A percentile compares a stretch with the other conserved stretches of the same genome.
Conservation (phyloP, 768 basidiomycete genomes). For the Mrakia blollopis region DNA sequence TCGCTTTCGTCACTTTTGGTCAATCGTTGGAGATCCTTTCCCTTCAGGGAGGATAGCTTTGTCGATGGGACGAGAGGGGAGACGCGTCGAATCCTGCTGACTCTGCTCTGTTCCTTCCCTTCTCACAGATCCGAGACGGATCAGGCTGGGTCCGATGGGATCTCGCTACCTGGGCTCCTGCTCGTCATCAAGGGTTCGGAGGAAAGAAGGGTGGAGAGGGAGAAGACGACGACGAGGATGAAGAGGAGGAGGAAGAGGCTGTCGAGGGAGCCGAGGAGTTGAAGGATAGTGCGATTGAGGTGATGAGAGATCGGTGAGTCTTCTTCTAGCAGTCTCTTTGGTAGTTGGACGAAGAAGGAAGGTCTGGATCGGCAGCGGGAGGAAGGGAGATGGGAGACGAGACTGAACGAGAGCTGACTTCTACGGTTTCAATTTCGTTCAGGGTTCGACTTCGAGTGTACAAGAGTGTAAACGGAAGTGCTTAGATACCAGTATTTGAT, state of each 20-base stretch:
- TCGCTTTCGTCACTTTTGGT: neutral
- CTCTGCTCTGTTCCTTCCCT: neutral
- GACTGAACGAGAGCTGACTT: neutral
- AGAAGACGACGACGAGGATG: slow-evolving; percentile 36
- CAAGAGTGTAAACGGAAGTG: slow-evolving; percentile 14
- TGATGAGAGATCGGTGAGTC: slow-evolving; percentile 26
- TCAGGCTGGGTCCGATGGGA: slow-evolving; percentile 44
- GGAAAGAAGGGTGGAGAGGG: slow-evolving; percentile 33
- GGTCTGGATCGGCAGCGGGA: neutral
- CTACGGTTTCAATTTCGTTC: no score
- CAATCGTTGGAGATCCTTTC: no score
- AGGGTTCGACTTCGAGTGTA: slow-evolving; percentile 21
- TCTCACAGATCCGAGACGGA: slow-evolving; percentile 40
- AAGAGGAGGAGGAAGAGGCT: slow-evolving; percentile 21
- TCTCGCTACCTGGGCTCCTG: slow-evolving; percentile 39
- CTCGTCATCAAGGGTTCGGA: slow-evolving; percentile 33
- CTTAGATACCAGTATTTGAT: no score
- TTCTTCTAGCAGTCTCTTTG: neutral
- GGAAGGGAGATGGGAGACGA: no score
- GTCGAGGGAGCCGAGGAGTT: slow-evolving; percentile 1
- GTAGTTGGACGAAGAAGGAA: neutral
- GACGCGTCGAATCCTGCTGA: neutral
- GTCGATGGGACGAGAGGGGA: no score
- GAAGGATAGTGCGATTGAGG: slow-evolving; percentile 27
- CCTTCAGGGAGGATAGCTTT: no score